phyloP scores from a whole-genome alignment of 768 basidiomycete genomes.

The Agaricus subrufescens region DNA sequence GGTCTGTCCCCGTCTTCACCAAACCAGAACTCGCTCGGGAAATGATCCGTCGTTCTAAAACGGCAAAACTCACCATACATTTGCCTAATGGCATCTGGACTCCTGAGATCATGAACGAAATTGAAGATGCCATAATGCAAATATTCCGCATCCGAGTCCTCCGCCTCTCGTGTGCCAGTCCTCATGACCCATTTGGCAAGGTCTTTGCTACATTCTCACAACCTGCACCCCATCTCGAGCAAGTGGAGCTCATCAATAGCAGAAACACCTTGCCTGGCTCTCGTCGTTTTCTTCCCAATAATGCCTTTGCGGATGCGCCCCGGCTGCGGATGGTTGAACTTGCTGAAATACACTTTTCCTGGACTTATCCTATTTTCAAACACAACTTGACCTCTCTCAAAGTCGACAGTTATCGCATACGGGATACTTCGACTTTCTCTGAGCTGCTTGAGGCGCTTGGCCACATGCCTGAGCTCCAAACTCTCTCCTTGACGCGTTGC shows the following conservation, averaged over 20 bases:
- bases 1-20: slow-evolving; percentile 31
- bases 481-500: neutral
- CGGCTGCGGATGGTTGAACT: slow-evolving; percentile 1
- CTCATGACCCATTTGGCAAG: neutral
- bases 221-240: slow-evolving; percentile 3
- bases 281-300: neutral
- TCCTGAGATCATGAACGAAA: slow-evolving; percentile 21
- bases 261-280: neutral
- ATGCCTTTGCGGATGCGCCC: neutral
- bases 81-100: slow-evolving; percentile 16
- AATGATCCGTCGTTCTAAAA: slow-evolving; percentile 42
- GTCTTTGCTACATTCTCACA: neutral
- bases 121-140: slow-evolving; percentile 14
- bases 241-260: neutral
- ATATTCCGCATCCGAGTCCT: slow-evolving; percentile 29
- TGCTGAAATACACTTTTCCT: neutral
- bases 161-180: slow-evolving; percentile 18
- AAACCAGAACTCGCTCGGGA: slow-evolving; percentile 33
- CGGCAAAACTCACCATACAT: slow-evolving; percentile 27
- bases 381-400: slow-evolving; percentile 2
- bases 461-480: slow-evolving; percentile 2
- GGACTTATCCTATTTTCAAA: slow-evolving; percentile 6
- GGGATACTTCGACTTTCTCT: neutral
- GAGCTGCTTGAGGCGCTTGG: slow-evolving; percentile 3
- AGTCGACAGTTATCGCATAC: neutral